Evolutionary conservation across 139 green algal genomes (phyloP).

Genomic region (Tetradesmus obliquus): DNA sequence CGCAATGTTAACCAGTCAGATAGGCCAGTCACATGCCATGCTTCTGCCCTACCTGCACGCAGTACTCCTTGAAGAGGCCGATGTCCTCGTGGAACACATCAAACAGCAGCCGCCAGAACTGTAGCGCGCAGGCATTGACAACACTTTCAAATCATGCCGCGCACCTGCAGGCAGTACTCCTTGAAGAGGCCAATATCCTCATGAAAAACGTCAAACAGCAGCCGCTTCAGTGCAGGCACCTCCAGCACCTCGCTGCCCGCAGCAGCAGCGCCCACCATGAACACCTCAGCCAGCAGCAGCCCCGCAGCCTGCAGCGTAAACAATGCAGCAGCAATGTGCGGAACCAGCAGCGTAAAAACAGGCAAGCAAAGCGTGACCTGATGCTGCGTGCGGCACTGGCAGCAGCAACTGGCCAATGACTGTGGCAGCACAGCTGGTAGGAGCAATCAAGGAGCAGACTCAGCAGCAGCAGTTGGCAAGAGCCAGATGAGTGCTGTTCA

Average conservation of each 20-base stretch:
- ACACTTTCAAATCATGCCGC: neutral
- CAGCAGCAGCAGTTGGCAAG: no score
- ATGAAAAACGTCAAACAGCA: constrained; percentile 51
- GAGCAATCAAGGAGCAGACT: no score
- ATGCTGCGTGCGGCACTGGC: neutral
- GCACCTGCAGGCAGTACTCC: constrained; percentile 41
- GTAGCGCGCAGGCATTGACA: neutral
- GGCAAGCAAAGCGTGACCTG: neutral
- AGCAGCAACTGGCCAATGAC: neutral
- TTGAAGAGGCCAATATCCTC: constrained; percentile 38
- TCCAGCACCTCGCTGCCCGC: constrained; percentile 27
- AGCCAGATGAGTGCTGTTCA: no score
- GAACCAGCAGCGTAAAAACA: neutral
- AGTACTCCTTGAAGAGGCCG: neutral
- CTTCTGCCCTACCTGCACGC: neutral
- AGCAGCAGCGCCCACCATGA: constrained; percentile 41
- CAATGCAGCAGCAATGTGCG: neutral
- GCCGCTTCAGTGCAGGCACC: constrained; percentile 7
- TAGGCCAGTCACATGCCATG: neutral
- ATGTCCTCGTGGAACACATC: neutral
- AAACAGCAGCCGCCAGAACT: neutral
- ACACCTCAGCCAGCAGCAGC: constrained; percentile 38
- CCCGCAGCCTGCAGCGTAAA: constrained; percentile 1
- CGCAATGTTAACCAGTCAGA: neutral
- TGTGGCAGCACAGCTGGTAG: no score